phyloP scores from a whole-genome alignment of 345 rosid species.

The Diplotaxis tenuifolia region DNA sequence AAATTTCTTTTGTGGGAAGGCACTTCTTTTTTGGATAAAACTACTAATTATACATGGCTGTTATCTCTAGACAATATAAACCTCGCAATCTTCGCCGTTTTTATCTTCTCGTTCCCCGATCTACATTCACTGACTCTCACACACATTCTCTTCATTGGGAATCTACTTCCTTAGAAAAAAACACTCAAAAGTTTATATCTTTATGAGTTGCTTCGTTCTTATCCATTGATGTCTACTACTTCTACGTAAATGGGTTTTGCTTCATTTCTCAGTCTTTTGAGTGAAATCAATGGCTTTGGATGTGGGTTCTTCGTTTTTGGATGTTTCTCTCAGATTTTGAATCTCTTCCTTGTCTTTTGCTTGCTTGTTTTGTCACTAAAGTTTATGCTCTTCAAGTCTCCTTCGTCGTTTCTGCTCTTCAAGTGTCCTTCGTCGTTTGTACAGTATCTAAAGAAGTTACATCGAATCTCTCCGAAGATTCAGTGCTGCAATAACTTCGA shows the following conservation, averaged over 20 bases:
- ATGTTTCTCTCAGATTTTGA: constrained; percentile 39
- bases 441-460: constrained; percentile 31
- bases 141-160: constrained; percentile 38
- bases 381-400: constrained; percentile 34
- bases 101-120: constrained; percentile 33
- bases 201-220: constrained; percentile 4
- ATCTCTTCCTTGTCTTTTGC: constrained; percentile 38
- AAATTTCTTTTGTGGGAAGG: not conserved
- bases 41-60: not conserved
- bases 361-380: constrained; percentile 43
- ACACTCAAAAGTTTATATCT: not conserved
- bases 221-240: constrained; percentile 7
- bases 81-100: constrained; percentile 42
- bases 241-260: constrained; percentile 42
- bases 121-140: constrained; percentile 24
- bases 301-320: constrained; percentile 46
- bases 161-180: not conserved
- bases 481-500: constrained; percentile 17
- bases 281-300: constrained; percentile 37
- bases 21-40: not conserved
- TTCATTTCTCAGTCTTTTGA: constrained; percentile 41
- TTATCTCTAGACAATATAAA: not conserved
- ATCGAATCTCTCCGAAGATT: constrained; percentile 11
- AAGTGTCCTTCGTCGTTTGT: constrained; percentile 19
- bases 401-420: constrained; percentile 31